A percentile compares a stretch with the other conserved stretches of the same genome.
Conservation (phyloP, 805 yeast genomes). For the Priceomyces medius region DNA sequence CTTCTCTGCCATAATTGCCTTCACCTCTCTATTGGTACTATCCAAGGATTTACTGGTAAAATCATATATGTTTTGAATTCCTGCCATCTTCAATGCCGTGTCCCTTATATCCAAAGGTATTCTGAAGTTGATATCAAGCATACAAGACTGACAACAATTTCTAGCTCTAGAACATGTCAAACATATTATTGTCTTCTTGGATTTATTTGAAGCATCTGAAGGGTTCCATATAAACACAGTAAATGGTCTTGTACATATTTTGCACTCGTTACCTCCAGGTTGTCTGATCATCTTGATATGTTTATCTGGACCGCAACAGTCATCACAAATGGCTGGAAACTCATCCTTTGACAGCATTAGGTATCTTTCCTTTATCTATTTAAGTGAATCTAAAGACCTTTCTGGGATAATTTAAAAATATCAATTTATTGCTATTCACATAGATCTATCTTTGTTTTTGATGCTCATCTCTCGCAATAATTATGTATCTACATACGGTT, state of each 20-base stretch:
- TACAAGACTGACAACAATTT: constrained; percentile 86
- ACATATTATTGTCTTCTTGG: constrained; percentile 71
- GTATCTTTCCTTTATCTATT: background rate
- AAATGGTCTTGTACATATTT: constrained; percentile 81
- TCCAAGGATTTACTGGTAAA: constrained; percentile 17
- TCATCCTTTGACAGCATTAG: constrained; percentile 12
- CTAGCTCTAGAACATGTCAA: constrained; percentile 72
- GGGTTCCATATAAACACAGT: constrained; percentile 74
- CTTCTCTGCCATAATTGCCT: constrained; percentile 46
- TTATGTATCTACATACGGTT: too few relatives aligned
- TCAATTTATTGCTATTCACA: too few relatives aligned
- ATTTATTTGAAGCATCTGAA: constrained; percentile 36
- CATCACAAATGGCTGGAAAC: constrained; percentile 68
- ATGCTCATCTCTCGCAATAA: constrained; percentile 2
- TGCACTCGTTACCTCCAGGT: constrained; percentile 74
- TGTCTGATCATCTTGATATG: constrained; percentile 73
- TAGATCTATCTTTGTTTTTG: background rate
- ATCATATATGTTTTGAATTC: constrained; percentile 29
- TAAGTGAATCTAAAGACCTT: background rate
- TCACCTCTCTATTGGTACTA: constrained; percentile 32
- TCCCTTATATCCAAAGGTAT: constrained; percentile 80
- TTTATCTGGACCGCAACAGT: constrained; percentile 67
- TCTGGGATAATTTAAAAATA: background rate
- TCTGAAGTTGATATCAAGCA: constrained; percentile 77
- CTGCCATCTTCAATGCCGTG: constrained; percentile 73